A percentile compares a stretch with the other conserved stretches of the same genome.
phyloP scores from a whole-genome alignment of 441 rosid genomes.

The Erodium texanum region DNA sequence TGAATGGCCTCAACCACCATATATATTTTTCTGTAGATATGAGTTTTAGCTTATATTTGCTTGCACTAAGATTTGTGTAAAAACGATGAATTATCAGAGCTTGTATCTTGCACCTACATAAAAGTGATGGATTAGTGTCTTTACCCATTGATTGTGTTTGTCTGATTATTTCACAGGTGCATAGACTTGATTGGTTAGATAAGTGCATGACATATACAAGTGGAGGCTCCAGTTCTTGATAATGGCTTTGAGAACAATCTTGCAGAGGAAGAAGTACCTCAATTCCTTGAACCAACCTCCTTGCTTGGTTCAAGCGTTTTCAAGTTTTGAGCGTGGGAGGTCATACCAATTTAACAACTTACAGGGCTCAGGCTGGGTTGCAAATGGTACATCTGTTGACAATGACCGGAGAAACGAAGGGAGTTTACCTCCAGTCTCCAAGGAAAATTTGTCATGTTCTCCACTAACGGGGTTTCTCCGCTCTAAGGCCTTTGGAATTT shows the following conservation, averaged over 20 bases:
- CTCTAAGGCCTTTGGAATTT: slow-evolving; percentile 23
- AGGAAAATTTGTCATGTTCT: slow-evolving; percentile 17
- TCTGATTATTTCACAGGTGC: background rate
- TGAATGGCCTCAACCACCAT: background rate
- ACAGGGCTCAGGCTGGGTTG: slow-evolving; percentile 19
- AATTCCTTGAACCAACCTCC: slow-evolving; percentile 29
- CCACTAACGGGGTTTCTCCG: slow-evolving; percentile 14
- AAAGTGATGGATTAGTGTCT: background rate
- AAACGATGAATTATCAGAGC: background rate
- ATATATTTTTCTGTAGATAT: too few relatives aligned
- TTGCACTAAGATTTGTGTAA: background rate
- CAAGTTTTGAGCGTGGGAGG: slow-evolving; percentile 30
- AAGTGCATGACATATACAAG: slow-evolving; percentile 22
- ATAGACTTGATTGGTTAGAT: slow-evolving; percentile 14
- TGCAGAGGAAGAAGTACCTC: slow-evolving; percentile 39
- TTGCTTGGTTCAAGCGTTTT: slow-evolving; percentile 29
- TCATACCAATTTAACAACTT: slow-evolving; percentile 18
- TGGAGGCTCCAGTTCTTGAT: slow-evolving; percentile 19
- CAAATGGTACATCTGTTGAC: slow-evolving; percentile 16
- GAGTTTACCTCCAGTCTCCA: slow-evolving; percentile 23
- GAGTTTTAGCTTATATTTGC: background rate
- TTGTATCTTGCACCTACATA: background rate
- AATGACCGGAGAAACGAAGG: slow-evolving; percentile 20
- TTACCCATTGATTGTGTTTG: background rate
- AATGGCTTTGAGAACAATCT: slow-evolving; percentile 65